phyloP scores from a whole-genome alignment of 345 rosid species.

The Rhizophora mangle region DNA sequence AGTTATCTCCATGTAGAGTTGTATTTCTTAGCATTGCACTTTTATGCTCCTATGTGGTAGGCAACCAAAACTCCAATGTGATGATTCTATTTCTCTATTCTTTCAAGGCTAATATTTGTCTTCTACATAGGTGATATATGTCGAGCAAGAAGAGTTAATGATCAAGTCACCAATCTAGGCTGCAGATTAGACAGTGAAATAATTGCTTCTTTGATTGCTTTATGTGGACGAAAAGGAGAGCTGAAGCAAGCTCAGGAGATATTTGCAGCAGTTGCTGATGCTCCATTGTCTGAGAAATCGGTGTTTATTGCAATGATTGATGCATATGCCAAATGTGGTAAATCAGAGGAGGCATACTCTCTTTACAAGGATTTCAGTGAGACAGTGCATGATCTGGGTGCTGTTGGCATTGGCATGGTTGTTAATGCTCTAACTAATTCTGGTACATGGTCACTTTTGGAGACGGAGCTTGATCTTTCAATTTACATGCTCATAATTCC shows the following conservation, averaged over 20 bases:
- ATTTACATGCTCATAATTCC: too few relatives aligned
- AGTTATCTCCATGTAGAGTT: not conserved
- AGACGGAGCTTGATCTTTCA: too few relatives aligned
- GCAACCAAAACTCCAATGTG: not conserved
- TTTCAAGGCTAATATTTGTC: slow-evolving; percentile 13
- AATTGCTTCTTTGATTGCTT: slow-evolving; percentile 48
- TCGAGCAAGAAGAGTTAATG: slow-evolving; percentile 42
- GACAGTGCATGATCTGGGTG: slow-evolving; percentile 41
- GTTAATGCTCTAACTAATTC: slow-evolving; percentile 64
- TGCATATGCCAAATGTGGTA: slow-evolving; percentile 58
- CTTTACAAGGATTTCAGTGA: slow-evolving; percentile 50
- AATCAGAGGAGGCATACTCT: slow-evolving; percentile 52
- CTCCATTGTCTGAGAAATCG: slow-evolving; percentile 37
- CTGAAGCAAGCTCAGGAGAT: slow-evolving; percentile 51
- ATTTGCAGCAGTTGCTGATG: slow-evolving; percentile 44
- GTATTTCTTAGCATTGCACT: not conserved
- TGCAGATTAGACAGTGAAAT: slow-evolving; percentile 47
- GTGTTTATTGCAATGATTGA: slow-evolving; percentile 59
- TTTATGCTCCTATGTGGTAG: not conserved
- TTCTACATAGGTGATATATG: slow-evolving; percentile 47
- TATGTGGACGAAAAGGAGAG: slow-evolving; percentile 51
- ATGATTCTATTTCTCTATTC: not conserved
- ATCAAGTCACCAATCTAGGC: slow-evolving; percentile 43
- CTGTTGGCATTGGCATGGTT: slow-evolving; percentile 59
- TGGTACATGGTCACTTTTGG: slow-evolving; percentile 33